phyloP scores from a whole-genome alignment of 768 basidiomycete species.

The Chalciporus pseudorubinellus region DNA sequence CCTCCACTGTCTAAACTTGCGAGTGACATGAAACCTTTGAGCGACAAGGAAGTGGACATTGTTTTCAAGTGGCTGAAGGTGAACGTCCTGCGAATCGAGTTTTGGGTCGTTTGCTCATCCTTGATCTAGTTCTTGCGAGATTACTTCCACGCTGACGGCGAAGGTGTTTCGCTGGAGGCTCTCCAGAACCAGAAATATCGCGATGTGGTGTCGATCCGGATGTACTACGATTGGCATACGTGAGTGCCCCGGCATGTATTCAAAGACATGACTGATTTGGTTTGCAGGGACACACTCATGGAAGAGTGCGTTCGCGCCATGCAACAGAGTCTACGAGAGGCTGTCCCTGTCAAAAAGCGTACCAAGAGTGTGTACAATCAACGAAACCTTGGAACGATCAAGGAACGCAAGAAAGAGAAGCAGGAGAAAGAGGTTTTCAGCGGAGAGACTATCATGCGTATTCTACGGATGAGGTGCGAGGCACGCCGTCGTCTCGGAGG shows the following conservation, averaged over 20 bases:
- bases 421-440: conserved; percentile 71
- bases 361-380: conserved; percentile 92
- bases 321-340: conserved; percentile 77
- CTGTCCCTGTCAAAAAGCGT: conserved; percentile 79
- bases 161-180: conserved; percentile 81
- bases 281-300: conserved; percentile 72
- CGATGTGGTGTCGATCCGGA: conserved; percentile 81
- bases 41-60: conserved; percentile 95
- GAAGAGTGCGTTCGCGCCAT: conserved; percentile 96
- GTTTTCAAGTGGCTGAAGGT: conserved; percentile 99
- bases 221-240: conserved; percentile 98
- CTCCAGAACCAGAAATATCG: conserved; percentile 95
- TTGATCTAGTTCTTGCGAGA: conserved; percentile 77
- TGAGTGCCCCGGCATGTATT: conserved; percentile 37
- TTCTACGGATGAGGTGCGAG: conserved; percentile 88
- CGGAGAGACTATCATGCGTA: conserved; percentile 91
- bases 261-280: conserved; percentile 4
- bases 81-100: background rate
- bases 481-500: background rate
- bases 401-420: conserved; percentile 86
- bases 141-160: conserved; percentile 93
- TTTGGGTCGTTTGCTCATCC: background rate
- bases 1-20: conserved; percentile 84
- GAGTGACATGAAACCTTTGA: conserved; percentile 89
- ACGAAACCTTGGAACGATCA: conserved; percentile 94